These are phyloP conservation scores for Scutellaria minor DNA, from an alignment of 257 asterid genomes.

Conservation along the genomic window DNA sequence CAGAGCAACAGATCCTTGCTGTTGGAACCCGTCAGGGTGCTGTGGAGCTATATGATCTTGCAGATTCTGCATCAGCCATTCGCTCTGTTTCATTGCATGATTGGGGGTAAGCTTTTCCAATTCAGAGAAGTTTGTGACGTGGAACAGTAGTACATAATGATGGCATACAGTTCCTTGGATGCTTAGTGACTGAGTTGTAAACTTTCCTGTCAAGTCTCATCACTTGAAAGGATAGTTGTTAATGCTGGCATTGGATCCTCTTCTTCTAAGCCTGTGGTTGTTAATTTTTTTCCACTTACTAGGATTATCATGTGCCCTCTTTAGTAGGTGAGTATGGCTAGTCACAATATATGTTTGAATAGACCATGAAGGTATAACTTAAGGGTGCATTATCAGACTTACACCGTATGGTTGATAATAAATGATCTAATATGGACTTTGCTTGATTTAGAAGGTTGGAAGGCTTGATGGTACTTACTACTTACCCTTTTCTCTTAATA, in stretches of 20 bases:
- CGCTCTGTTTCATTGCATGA: conserved; percentile 87
- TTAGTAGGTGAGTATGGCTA: conserved; percentile 1
- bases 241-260: conserved; percentile 2
- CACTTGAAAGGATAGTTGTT: conserved; percentile 17
- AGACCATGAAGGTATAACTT: neutral
- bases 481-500: neutral
- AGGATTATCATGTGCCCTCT: conserved; percentile 15
- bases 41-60: conserved; percentile 89
- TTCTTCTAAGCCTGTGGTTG: neutral
- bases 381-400: neutral
- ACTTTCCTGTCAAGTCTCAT: conserved; percentile 4
- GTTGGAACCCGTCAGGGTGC: conserved; percentile 87
- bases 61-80: conserved; percentile 74
- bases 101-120: conserved; percentile 85
- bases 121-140: conserved; percentile 36
- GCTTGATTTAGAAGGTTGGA: conserved; percentile 9
- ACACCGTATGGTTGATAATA: conserved; percentile 6
- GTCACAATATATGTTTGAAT: conserved; percentile 4
- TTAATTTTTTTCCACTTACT: neutral
- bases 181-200: conserved; percentile 27
- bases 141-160: conserved; percentile 29
- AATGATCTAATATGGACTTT: conserved; percentile 19
- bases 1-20: conserved; percentile 96
- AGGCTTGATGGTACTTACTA: conserved; percentile 17
- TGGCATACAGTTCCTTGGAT: conserved; percentile 31